These are phyloP conservation scores for Alternaria triticina DNA, from an alignment of 2,329 filamentous ascomycete species.

Conservation along the genomic window DNA sequence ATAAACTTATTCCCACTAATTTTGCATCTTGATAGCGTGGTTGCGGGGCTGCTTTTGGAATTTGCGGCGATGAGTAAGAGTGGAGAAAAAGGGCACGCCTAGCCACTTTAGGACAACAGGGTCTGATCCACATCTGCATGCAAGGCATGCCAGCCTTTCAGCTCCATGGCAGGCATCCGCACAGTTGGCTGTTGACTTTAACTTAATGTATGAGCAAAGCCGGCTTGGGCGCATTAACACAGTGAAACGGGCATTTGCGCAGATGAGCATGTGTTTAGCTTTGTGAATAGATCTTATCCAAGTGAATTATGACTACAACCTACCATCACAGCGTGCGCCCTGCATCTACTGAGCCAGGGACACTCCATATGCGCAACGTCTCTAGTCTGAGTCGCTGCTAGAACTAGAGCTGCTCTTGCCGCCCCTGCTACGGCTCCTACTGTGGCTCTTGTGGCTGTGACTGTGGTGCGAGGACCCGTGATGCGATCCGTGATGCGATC, in stretches of 20 bases:
- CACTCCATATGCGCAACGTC: not conserved
- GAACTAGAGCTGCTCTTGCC: constrained; percentile 41
- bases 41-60: constrained; percentile 28
- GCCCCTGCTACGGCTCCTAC: constrained; percentile 41
- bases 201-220: not conserved
- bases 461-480: not conserved
- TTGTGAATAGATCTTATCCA: not conserved
- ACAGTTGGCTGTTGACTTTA: not conserved
- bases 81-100: constrained; percentile 41
- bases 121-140: not conserved
- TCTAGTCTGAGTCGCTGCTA: constrained; percentile 47
- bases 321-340: not conserved
- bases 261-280: not conserved
- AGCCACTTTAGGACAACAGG: constrained; percentile 22
- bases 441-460: constrained; percentile 39
- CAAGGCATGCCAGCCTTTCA: not conserved
- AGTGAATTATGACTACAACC: not conserved
- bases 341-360: not conserved
- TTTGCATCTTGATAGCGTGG: constrained; percentile 16
- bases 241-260: not conserved
- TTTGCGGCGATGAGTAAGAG: constrained; percentile 37
- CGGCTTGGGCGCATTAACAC: not conserved
- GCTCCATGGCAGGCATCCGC: not conserved
- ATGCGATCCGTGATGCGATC: constrained; percentile 9
- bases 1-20: constrained; percentile 1